These are phyloP conservation scores for Hirsutella minnesotensis DNA, from an alignment of 2,329 filamentous ascomycete genomes.

Conservation along the genomic window DNA sequence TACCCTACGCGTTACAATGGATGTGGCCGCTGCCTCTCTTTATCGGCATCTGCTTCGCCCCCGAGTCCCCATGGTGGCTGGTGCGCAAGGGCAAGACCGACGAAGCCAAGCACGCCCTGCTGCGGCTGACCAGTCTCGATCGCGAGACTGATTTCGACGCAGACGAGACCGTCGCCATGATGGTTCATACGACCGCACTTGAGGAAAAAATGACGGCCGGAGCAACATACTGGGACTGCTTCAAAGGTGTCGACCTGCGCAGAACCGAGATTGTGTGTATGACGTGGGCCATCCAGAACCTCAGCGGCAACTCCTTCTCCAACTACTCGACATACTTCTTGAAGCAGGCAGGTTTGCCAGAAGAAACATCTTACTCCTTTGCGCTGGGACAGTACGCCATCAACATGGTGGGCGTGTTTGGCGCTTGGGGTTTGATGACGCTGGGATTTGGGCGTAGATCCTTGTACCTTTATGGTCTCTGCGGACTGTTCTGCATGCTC, in stretches of 20 bases:
- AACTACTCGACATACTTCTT: conserved; percentile 56
- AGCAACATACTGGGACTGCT: conserved; percentile 70
- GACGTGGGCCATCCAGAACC: conserved; percentile 52
- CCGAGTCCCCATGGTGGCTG: conserved; percentile 67
- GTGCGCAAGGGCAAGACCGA: conserved; percentile 52
- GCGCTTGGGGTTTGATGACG: conserved; percentile 71
- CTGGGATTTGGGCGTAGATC: conserved; percentile 62
- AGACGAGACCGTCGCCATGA: conserved; percentile 82
- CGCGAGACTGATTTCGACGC: conserved; percentile 63
- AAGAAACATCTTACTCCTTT: conserved; percentile 42
- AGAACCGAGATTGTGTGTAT: conserved; percentile 62
- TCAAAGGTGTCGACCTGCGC: conserved; percentile 65
- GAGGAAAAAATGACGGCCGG: conserved; percentile 66
- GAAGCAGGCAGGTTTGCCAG: conserved; percentile 43
- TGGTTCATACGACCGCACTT: conserved; percentile 76
- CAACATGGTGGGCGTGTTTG: conserved; percentile 72
- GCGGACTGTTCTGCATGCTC: conserved; percentile 63
- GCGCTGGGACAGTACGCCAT: conserved; percentile 55
- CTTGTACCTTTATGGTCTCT: conserved; percentile 66
- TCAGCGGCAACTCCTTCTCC: conserved; percentile 52
- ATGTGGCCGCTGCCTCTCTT: conserved; percentile 62
- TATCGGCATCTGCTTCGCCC: conserved; percentile 55
- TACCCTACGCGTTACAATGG: conserved; percentile 65
- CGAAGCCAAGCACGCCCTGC: conserved; percentile 53
- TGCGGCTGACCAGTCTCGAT: conserved; percentile 51